Percentiles rank a stretch among this genome's conserved stretches.
phyloP scores from a whole-genome alignment of 495 filamentous ascomycete species.

The Trichoderma erinaceum region DNA sequence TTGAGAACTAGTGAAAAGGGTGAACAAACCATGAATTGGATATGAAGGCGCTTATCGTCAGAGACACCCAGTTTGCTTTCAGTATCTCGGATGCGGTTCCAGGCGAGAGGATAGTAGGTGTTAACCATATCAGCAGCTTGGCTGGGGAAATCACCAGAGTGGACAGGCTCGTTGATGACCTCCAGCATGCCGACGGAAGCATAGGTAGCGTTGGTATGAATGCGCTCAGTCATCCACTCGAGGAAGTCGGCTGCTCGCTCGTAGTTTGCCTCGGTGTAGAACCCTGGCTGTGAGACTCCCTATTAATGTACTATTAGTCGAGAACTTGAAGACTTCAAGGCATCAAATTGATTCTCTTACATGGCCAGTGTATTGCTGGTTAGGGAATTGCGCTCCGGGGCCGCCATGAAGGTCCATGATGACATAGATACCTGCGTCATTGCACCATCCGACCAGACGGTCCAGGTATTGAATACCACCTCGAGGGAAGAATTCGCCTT shows the following conservation, averaged over 20 bases:
- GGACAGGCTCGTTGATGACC: slow-evolving; percentile 55
- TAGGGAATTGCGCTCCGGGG: slow-evolving; percentile 48
- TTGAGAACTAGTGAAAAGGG: neutral
- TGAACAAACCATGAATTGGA: slow-evolving; percentile 28
- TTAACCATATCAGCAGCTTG: slow-evolving; percentile 18
- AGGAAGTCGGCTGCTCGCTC: slow-evolving; percentile 53
- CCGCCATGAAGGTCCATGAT: slow-evolving; percentile 62
- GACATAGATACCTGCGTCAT: slow-evolving; percentile 51
- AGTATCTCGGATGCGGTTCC: slow-evolving; percentile 23
- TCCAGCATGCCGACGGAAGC: slow-evolving; percentile 52
- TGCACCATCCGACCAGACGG: slow-evolving; percentile 49
- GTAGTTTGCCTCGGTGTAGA: slow-evolving; percentile 52
- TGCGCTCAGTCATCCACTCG: slow-evolving; percentile 51
- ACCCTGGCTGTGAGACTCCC: slow-evolving; percentile 34
- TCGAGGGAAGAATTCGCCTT: slow-evolving; percentile 43
- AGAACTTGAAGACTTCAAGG: neutral
- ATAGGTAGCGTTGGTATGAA: slow-evolving; percentile 41
- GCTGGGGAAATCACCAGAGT: slow-evolving; percentile 28
- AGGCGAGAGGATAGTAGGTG: slow-evolving; percentile 26
- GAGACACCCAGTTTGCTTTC: slow-evolving; percentile 21
- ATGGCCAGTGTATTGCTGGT: slow-evolving; percentile 52
- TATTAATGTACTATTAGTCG: neutral
- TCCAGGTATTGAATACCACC: slow-evolving; percentile 49
- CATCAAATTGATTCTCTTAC: neutral
- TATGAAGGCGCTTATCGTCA: slow-evolving; percentile 22